These are phyloP conservation scores for Podospora australis DNA, from an alignment of 495 filamentous ascomycete genomes.

Conservation along the genomic window DNA sequence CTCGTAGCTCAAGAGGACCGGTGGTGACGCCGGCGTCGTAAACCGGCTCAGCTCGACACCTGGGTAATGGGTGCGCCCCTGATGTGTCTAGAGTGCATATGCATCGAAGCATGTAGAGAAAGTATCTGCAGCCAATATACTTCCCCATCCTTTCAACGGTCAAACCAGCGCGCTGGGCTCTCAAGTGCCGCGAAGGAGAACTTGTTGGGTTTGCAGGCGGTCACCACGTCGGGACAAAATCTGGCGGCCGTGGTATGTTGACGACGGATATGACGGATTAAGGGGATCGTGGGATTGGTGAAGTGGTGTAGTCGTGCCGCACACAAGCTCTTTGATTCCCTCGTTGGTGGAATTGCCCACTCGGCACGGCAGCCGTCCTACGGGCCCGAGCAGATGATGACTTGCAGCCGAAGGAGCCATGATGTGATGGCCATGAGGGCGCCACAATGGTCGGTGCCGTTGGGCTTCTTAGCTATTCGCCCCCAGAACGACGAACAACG, in stretches of 20 bases:
- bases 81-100: not conserved
- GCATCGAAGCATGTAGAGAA: slow-evolving; percentile 1
- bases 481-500: not conserved
- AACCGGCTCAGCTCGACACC: not conserved
- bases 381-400: not conserved
- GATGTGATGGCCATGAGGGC: not conserved
- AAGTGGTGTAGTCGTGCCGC: not conserved
- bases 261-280: not conserved
- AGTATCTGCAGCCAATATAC: slow-evolving; percentile 8
- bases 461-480: no score
- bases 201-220: slow-evolving; percentile 1
- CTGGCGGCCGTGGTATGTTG: not conserved
- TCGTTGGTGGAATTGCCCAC: slow-evolving; percentile 2
- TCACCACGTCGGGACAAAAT: slow-evolving; percentile 6
- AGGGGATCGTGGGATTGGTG: not conserved
- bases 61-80: slow-evolving; percentile 2
- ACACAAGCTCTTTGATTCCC: not conserved
- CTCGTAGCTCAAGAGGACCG: not conserved
- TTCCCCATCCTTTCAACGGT: slow-evolving; percentile 3
- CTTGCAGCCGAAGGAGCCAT: slow-evolving; percentile 4
- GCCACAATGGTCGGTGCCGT: slow-evolving; percentile 2
- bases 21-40: slow-evolving; percentile 4
- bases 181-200: slow-evolving; percentile 4
- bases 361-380: slow-evolving; percentile 1
- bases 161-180: not conserved